phyloP scores from a whole-genome alignment of 2,329 filamentous ascomycete species.

The Beauveria sp. region DNA sequence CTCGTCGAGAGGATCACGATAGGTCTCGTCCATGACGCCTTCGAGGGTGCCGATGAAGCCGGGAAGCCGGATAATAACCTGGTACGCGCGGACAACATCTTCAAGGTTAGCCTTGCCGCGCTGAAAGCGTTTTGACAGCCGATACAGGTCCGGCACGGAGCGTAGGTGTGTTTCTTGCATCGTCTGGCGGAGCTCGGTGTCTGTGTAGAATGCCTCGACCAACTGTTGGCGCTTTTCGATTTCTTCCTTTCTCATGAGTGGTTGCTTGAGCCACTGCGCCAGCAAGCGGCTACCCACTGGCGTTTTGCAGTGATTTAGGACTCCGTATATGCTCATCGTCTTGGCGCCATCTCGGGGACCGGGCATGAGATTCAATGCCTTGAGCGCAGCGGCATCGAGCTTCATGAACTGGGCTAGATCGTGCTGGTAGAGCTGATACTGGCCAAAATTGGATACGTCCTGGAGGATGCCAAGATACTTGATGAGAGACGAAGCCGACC shows the following conservation, averaged over 20 bases:
- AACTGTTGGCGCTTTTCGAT: conserved; percentile 90
- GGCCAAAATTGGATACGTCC: conserved; percentile 89
- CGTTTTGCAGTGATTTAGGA: conserved; percentile 97
- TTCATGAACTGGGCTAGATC: conserved; percentile 98
- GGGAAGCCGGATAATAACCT: conserved; percentile 85
- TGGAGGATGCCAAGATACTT: conserved; percentile 89
- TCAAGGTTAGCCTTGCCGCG: conserved; percentile 84
- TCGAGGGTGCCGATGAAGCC: conserved; percentile 86
- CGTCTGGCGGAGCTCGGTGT: conserved; percentile 87
- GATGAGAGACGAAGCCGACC: conserved; percentile 84
- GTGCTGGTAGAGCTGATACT: conserved; percentile 95
- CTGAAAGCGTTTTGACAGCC: conserved; percentile 91
- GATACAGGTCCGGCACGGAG: conserved; percentile 88
- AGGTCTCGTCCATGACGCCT: conserved; percentile 89
- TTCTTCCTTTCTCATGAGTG: conserved; percentile 81
- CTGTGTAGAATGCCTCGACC: conserved; percentile 88
- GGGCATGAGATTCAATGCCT: conserved; percentile 94
- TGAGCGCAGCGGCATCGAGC: conserved; percentile 85
- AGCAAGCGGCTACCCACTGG: conserved; percentile 83
- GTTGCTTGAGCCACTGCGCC: conserved; percentile 96
- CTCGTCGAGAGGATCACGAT: conserved; percentile 76
- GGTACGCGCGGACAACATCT: conserved; percentile 91
- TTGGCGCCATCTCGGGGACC: conserved; percentile 91
- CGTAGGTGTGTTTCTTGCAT: conserved; percentile 95
- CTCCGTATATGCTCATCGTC: conserved; percentile 90